phyloP scores from a whole-genome alignment of 202 grass and related monocot species.

The Setaria italica region DNA sequence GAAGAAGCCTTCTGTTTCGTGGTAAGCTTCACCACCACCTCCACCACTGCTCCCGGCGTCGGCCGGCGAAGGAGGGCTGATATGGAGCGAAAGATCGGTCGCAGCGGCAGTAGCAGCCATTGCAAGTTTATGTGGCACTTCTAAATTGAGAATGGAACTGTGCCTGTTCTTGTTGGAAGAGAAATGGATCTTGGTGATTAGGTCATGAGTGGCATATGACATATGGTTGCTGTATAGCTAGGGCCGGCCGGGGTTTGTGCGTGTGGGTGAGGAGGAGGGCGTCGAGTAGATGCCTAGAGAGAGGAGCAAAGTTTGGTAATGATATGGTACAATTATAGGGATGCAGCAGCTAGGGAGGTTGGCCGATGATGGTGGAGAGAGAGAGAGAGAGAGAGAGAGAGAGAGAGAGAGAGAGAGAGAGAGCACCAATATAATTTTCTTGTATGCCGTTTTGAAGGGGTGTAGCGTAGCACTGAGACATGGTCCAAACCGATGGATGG shows the following conservation, averaged over 20 bases:
- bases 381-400: neutral
- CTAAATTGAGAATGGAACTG: neutral
- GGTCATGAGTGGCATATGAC: slow-evolving; percentile 89
- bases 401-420: neutral
- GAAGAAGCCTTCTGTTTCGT: slow-evolving; percentile 34
- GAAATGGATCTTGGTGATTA: slow-evolving; percentile 69
- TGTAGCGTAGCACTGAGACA: slow-evolving; percentile 38
- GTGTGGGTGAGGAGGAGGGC: slow-evolving; percentile 36
- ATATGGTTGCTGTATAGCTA: slow-evolving; percentile 58
- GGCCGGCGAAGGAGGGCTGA: slow-evolving; percentile 59
- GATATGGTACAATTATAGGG: slow-evolving; percentile 33
- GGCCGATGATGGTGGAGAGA: neutral
- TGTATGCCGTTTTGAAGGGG: neutral
- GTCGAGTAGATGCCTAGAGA: slow-evolving; percentile 37
- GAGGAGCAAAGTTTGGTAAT: slow-evolving; percentile 37
- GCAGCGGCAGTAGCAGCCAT: slow-evolving; percentile 39
- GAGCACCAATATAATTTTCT: slow-evolving; percentile 30
- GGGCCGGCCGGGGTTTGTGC: slow-evolving; percentile 14
- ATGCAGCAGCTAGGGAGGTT: slow-evolving; percentile 37
- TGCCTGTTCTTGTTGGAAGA: slow-evolving; percentile 23
- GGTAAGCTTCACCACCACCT: slow-evolving; percentile 32
- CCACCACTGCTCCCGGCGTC: slow-evolving; percentile 30
- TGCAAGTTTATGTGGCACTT: neutral
- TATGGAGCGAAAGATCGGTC: slow-evolving; percentile 82
- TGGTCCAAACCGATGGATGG: slow-evolving; percentile 36